phyloP scores from a whole-genome alignment of 805 yeast species.

The Brettanomyces bruxellensis region DNA sequence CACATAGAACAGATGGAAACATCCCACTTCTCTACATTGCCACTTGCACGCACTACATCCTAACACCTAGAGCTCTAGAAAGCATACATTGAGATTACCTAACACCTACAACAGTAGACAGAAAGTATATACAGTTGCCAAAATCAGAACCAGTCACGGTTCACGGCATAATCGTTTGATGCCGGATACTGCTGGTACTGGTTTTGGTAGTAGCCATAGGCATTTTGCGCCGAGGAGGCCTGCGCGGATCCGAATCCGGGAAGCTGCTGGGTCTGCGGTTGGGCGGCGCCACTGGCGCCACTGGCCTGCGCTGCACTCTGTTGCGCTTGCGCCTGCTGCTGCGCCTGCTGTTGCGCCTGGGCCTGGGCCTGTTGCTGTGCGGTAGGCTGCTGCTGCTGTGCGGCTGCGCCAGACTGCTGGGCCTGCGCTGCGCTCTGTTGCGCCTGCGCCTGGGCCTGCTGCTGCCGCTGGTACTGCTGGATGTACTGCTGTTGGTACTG shows the following conservation, averaged over 20 bases:
- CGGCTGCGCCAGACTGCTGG: slow-evolving; percentile 2
- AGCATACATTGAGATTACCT: too few species aligned
- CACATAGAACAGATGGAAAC: too few species aligned
- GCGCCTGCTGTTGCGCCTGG: not conserved
- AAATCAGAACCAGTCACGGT: slow-evolving; percentile 1
- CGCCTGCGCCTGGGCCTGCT: slow-evolving; percentile 1
- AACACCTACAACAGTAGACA: too few species aligned
- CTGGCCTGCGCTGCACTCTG: not conserved
- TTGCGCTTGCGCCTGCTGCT: not conserved
- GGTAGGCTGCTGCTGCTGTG: slow-evolving; percentile 7
- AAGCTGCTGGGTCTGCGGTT: slow-evolving; percentile 6
- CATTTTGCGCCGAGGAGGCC: slow-evolving; percentile 3
- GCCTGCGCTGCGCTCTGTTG: not conserved
- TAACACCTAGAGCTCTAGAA: too few species aligned
- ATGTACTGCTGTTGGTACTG: slow-evolving; percentile 5
- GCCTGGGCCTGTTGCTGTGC: not conserved
- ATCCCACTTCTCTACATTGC: too few species aligned
- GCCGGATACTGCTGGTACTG: slow-evolving; percentile 1
- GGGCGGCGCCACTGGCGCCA: not conserved
- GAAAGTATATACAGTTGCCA: not conserved
- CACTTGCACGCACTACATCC: too few species aligned
- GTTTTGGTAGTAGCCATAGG: not conserved
- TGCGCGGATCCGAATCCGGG: slow-evolving; percentile 3
- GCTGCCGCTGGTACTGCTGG: not conserved
- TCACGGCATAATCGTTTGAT: not conserved